Percentiles rank a stretch among this genome's conserved stretches.
Conservation (phyloP, 1,284 basidiomycete species). For the Heterobasidion annosum region DNA sequence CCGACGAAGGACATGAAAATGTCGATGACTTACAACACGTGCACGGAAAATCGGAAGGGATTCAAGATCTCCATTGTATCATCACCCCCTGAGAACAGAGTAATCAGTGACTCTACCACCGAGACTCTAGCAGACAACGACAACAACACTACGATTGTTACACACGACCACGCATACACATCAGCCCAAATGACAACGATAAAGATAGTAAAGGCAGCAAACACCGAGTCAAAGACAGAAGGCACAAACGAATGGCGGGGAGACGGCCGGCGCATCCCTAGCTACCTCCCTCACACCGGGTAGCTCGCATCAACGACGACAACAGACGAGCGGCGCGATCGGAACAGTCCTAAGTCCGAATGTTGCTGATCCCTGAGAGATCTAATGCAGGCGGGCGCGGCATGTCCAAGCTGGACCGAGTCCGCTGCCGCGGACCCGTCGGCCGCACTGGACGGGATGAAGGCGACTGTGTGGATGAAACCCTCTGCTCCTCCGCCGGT, state of each 20-base stretch:
- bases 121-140: too few species aligned
- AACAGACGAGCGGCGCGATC: too few species aligned
- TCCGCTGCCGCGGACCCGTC: background rate
- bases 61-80: too few species aligned
- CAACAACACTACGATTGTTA: too few species aligned
- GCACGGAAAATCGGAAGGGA: too few species aligned
- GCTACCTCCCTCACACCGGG: background rate
- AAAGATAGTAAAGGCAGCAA: background rate
- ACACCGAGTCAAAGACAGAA: background rate
- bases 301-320: background rate
- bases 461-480: background rate
- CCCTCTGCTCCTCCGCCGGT: background rate
- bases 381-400: background rate
- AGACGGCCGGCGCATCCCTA: constrained; percentile 1
- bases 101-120: too few species aligned
- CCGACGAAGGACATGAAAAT: too few species aligned
- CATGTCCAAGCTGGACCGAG: background rate
- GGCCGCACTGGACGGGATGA: background rate
- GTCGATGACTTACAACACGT: too few species aligned
- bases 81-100: too few species aligned
- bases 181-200: background rate
- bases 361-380: background rate
- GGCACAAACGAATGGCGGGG: background rate
- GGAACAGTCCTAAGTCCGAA: background rate
- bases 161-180: background rate